Percentiles rank a stretch among this genome's conserved stretches.
These are phyloP conservation scores for Tetrapisispora taiwanensis DNA, from an alignment of 805 yeast genomes.

Conservation along the genomic window DNA sequence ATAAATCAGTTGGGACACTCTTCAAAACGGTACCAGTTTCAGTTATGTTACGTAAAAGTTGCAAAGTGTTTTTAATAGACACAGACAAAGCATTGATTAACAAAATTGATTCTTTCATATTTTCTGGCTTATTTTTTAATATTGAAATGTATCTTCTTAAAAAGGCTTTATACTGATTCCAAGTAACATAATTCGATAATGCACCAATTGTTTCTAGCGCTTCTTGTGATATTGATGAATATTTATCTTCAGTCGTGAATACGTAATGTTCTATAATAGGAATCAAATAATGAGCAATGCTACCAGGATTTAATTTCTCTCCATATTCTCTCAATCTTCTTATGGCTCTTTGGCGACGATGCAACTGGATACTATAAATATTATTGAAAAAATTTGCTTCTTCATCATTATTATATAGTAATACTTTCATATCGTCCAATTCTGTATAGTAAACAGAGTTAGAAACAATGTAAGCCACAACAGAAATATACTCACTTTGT, in stretches of 20 bases:
- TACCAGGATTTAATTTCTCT: conserved; percentile 38
- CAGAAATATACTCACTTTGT: conserved; percentile 59
- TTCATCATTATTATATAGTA: conserved; percentile 58
- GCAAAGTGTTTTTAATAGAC: conserved; percentile 35
- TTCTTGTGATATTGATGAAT: conserved; percentile 54
- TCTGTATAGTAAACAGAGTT: conserved; percentile 37
- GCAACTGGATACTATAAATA: conserved; percentile 72
- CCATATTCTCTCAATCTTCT: conserved; percentile 47
- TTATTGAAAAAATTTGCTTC: conserved; percentile 76
- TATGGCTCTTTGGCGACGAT: conserved; percentile 78
- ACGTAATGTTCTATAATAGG: conserved; percentile 83
- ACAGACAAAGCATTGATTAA: conserved; percentile 49
- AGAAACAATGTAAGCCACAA: conserved; percentile 54
- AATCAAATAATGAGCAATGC: conserved; percentile 67
- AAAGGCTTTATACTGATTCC: conserved; percentile 74
- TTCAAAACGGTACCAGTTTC: conserved; percentile 13
- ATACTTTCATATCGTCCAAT: conserved; percentile 53
- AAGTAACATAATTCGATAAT: conserved; percentile 49
- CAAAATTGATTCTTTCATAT: conserved; percentile 46
- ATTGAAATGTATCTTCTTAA: conserved; percentile 54
- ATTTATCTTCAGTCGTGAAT: conserved; percentile 45
- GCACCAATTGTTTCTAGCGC: conserved; percentile 52
- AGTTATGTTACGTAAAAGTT: conserved; percentile 11
- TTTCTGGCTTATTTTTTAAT: conserved; percentile 37
- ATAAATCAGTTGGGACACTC: conserved; percentile 27